Evolutionary conservation across 345 rosid species (phyloP).

Genomic region (Camelina sativa): DNA sequence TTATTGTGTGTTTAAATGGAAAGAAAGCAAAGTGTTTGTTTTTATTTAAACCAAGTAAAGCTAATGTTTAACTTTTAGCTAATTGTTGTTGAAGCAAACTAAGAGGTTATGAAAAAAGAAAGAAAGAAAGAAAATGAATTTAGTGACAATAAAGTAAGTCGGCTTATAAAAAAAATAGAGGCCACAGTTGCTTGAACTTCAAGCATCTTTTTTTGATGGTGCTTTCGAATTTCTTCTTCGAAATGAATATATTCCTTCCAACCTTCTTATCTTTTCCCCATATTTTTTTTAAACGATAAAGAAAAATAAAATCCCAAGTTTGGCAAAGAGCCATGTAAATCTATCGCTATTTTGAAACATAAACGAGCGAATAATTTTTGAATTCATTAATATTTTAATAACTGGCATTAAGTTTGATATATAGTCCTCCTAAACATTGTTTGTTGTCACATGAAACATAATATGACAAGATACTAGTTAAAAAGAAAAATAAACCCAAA

Average conservation of each 20-base stretch:
- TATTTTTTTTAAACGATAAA: background rate
- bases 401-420: background rate
- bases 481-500: too few species aligned
- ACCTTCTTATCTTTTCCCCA: constrained; percentile 45
- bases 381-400: background rate
- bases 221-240: constrained; percentile 65
- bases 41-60: constrained; percentile 50
- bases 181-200: constrained; percentile 82
- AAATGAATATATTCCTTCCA: constrained; percentile 79
- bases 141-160: constrained; percentile 46
- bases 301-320: constrained; percentile 20
- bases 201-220: constrained; percentile 79
- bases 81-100: constrained; percentile 45
- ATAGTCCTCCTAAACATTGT: background rate
- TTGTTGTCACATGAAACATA: constrained; percentile 4
- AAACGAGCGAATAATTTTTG: background rate
- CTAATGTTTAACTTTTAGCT: constrained; percentile 62
- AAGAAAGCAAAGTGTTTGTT: constrained; percentile 1
- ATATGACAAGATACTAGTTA: background rate
- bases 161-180: constrained; percentile 53
- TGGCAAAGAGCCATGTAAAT: constrained; percentile 29
- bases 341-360: constrained; percentile 14
- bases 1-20: background rate
- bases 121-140: background rate
- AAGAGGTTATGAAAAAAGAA: constrained; percentile 31